Conservation (phyloP, 352 stramenopile genomes). For the Stephanocyclus meneghinianus region DNA sequence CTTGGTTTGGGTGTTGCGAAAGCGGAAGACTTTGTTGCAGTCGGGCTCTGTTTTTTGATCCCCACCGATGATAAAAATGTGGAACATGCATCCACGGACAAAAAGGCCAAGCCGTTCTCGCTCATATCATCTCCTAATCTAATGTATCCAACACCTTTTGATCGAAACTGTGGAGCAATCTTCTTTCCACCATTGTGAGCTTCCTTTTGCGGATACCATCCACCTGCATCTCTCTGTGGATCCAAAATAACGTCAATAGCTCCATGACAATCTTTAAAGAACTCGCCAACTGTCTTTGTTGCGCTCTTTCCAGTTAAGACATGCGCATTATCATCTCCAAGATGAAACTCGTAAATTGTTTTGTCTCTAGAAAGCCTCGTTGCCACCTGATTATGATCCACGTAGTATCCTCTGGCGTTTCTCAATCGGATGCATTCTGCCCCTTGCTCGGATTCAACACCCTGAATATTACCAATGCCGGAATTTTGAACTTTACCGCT, state of each 20-base stretch:
- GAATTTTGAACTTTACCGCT: constrained; percentile 47
- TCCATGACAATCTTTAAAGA: constrained; percentile 59
- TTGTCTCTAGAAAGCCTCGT: constrained; percentile 51
- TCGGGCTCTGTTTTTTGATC: constrained; percentile 10
- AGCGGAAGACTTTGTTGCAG: constrained; percentile 16
- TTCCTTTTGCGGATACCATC: constrained; percentile 63
- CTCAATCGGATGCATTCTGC: constrained; percentile 53
- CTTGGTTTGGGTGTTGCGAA: constrained; percentile 17
- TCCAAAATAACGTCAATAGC: constrained; percentile 69
- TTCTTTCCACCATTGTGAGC: constrained; percentile 48
- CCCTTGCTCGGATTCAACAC: constrained; percentile 37
- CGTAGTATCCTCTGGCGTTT: constrained; percentile 51
- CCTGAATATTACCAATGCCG: constrained; percentile 30
- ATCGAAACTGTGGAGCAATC: constrained; percentile 71
- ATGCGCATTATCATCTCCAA: constrained; percentile 46
- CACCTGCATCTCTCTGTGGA: constrained; percentile 55
- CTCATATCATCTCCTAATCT: constrained; percentile 75
- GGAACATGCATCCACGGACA: constrained; percentile 59
- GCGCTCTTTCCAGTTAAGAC: constrained; percentile 52
- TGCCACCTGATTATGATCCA: constrained; percentile 51
- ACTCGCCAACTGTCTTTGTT: constrained; percentile 45
- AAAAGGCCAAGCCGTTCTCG: constrained; percentile 66
- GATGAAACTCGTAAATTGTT: constrained; percentile 60
- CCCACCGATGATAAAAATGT: constrained; percentile 53
- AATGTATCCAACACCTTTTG: constrained; percentile 73